These are phyloP conservation scores for Beverwykella pulmonaria DNA, from an alignment of 495 filamentous ascomycete genomes.

Conservation along the genomic window DNA sequence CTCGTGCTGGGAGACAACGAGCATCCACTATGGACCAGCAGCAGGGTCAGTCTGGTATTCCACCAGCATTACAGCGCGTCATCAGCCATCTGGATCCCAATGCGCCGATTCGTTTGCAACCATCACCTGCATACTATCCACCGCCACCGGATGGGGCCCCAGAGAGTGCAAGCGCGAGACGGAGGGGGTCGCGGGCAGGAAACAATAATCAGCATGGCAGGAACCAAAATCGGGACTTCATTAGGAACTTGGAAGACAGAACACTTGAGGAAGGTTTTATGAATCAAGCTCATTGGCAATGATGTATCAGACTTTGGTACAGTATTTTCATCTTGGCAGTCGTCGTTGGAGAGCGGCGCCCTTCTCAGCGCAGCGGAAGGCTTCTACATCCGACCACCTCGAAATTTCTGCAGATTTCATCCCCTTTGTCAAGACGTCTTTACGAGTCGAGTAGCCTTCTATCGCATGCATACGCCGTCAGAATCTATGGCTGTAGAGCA, in stretches of 20 bases:
- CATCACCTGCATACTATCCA: slow-evolving; percentile 96
- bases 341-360: not conserved
- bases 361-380: not conserved
- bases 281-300: slow-evolving; percentile 67
- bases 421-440: slow-evolving; percentile 9
- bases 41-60: slow-evolving; percentile 72
- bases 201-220: slow-evolving; percentile 58
- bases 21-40: slow-evolving; percentile 96
- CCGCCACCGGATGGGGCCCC: slow-evolving; percentile 87
- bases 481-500: not conserved
- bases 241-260: slow-evolving; percentile 89
- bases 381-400: slow-evolving; percentile 5
- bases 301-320: slow-evolving; percentile 31
- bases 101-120: slow-evolving; percentile 90
- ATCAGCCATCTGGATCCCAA: slow-evolving; percentile 95
- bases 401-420: slow-evolving; percentile 15
- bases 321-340: slow-evolving; percentile 10
- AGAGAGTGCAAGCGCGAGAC: slow-evolving; percentile 66
- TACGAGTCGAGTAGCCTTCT: not conserved
- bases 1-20: slow-evolving; percentile 79
- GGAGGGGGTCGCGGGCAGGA: slow-evolving; percentile 75
- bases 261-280: slow-evolving; percentile 86
- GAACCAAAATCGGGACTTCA: slow-evolving; percentile 76
- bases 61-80: slow-evolving; percentile 90
- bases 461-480: not conserved